Evolutionary conservation across 192 early-diverging fungal species (phyloP), one percentile per base, ranked within the genome.

Genomic region (Oehlia diaphana): DNA sequence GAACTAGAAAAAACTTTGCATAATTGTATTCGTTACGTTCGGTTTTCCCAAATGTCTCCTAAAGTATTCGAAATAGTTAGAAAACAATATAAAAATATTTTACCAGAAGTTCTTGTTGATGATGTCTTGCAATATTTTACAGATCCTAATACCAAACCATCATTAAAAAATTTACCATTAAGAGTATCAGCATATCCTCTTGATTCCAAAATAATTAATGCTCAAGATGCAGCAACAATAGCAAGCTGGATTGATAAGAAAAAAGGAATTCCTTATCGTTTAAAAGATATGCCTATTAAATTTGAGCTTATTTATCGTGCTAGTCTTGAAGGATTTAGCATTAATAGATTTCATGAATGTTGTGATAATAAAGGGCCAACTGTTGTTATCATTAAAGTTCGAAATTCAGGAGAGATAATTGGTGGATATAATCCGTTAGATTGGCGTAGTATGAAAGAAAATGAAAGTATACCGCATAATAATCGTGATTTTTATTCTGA

Each of bases 241-340:
- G 16, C 71, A 9, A 72, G 44, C 37, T 72, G 71, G 71, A 72
- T 72, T 19, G 71, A 72, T 23, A 14, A 47, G 14, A 72, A 28
- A 72, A 13, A 66, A 31, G 64, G 26, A 14, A 66, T 12, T 14
- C 31, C 31, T 14, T 66, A 66, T 66, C 23, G 0, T 6, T 66
- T 66, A 13, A 26, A 23, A 12, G 31, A 66, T 14, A 28, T 31
- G 14, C 64, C 64, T 28, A 23, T 26, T 23, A 13, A 66, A 28
- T 66, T 66, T 66, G 21, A 66, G 31, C 64, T 66, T 66, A 26
- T 66, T 31, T 66, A 31, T 14, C 64, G 64, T 66, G 64, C 26
- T 26, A 66, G 10, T 66, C n/a, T 21, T 16, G 64, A 66, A 14
- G 6, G 13, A 1, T 66, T 66, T 65, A 13, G 13, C 13, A n/a